Conservation (phyloP, 768 basidiomycete species). For the Leccinellum albellum region DNA sequence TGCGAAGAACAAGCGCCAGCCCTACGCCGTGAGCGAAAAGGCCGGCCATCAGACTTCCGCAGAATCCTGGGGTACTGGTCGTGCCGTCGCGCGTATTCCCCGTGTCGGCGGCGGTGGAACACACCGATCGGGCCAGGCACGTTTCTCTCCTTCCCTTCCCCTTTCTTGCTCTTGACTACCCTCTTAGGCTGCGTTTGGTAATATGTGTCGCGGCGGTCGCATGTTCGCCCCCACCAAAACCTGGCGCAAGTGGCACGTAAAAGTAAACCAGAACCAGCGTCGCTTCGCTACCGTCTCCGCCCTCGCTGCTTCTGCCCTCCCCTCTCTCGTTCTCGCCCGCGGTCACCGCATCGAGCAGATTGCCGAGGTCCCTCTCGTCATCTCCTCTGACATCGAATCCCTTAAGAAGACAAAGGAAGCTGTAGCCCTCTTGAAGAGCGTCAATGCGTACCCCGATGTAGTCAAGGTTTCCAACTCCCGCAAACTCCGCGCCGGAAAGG, state of each 20-base stretch:
- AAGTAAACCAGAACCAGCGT: conserved; percentile 99
- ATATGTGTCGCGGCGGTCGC: conserved; percentile 99
- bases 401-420: conserved; percentile 97
- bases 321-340: conserved; percentile 94
- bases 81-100: conserved; percentile 99
- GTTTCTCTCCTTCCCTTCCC: background rate
- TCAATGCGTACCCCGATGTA: conserved; percentile 89
- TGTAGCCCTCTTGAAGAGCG: conserved; percentile 84
- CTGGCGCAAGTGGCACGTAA: conserved; percentile 99
- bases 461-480: conserved; percentile 96
- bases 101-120: conserved; percentile 99
- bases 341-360: conserved; percentile 98
- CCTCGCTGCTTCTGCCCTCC: conserved; percentile 94
- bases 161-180: conserved; percentile 1
- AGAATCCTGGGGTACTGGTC: conserved; percentile 99
- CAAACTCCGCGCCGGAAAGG: conserved; percentile 95
- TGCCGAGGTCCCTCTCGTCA: conserved; percentile 93
- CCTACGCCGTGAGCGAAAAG: conserved; percentile 95
- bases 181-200: conserved; percentile 91
- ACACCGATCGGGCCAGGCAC: conserved; percentile 93
- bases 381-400: conserved; percentile 74
- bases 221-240: conserved; percentile 99
- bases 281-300: conserved; percentile 98
- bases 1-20: conserved; percentile 96
- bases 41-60: conserved; percentile 99